Base-by-base conservation (phyloP, 768 basidiomycete genomes). In the Tylopilus balloui region DNA sequence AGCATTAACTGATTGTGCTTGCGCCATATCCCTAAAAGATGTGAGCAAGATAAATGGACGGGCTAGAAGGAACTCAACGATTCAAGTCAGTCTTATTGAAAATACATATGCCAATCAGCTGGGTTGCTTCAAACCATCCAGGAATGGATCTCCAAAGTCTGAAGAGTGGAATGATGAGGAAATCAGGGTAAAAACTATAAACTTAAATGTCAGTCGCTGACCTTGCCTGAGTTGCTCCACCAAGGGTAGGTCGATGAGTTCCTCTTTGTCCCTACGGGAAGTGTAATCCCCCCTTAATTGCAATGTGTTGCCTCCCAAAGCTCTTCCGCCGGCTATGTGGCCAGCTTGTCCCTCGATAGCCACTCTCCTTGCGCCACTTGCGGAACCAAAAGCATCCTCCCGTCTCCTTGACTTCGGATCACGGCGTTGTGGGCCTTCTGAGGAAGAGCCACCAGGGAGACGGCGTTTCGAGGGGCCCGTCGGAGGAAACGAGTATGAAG, bases 121-220 rank as follows among this genome's bases (percentile, higher is more conserved):
- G 42, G 50, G 28, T 40, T 58, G 53, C 47, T 70, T 69, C 34
- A 64, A 53, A 23, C 43, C 49, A 19, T 79, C 76, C 36, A 70
- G 61, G 62, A 81, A 79, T 25, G 79, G 79, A 67, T 81, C 79
- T 19, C 78, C 78, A 32, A 80, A 74, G 58, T 80, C 78, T 79
- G 57, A 25, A 37, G 50, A 45, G 25, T 24, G 24, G 44, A 42
- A 19, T 4, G 37, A 36, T 25, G 31, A 39, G 28, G 27, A 48
- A 7, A 24, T 23, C 44, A 28, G 45, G 47, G 32, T 47, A 42
- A 39, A 42, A 31, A 50, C 23, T 42, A 43, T 51, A 45, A 29
- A 34, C 25, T 35, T 9, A 14, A 24, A 31, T 6, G 8, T 14
- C 32, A 3, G 12, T 38, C 13, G 57, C 68, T 23, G 48, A 78